Base-by-base conservation (phyloP, 2,329 filamentous ascomycete species). In the Penicillium freii region DNA sequence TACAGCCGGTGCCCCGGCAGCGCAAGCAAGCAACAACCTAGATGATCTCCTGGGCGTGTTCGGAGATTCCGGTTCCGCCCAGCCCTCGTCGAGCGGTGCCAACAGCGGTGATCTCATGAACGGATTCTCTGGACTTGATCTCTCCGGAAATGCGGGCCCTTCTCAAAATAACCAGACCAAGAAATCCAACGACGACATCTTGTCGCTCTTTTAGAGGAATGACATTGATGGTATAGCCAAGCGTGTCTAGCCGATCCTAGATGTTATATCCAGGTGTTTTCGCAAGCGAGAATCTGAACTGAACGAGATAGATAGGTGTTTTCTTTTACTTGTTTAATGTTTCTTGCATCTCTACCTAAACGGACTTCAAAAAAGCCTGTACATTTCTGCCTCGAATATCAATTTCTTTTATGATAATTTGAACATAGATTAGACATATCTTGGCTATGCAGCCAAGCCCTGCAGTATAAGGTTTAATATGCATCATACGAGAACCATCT, bases 11-110 rank as follows among this genome's bases (percentile, higher is more conserved):
- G 63, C 63, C 15, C 67, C 71, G 48, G 66, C 71, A 6, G 65
- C 54, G 0, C 59, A 63, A 49, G 36, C 69, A 27, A 76, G 77
- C 67, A 82, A 82, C 73, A 90, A 87, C 54, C 84, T 96, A 81
- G 90, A 90, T 64, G 92, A 97, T 75, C 78, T 99, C 69, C 88
- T 90, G 73, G 87, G 87, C 6, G 78, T 90, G 31, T 89, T 89
- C 70, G 85, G 85, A 42, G 78, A 77, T 58, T 78, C 77, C 34
- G 76, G 78, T 34, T 71, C 72, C 15, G 62, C 67, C 58, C 71
- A 68, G 59, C 70, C 64, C 63, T 70, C 66, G 61, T 58, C 68
- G 46, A 67, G 67, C 61, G 67, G 71, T 57, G 66, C 72, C 59
- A 67, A 72, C 31, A 59, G 67, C 60, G 77, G 75, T 64, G 83